Evolutionary conservation across 176 grass and related monocot genomes (phyloP), one percentile per base, ranked within the genome.

Genomic region (Tuctoria greenei): DNA sequence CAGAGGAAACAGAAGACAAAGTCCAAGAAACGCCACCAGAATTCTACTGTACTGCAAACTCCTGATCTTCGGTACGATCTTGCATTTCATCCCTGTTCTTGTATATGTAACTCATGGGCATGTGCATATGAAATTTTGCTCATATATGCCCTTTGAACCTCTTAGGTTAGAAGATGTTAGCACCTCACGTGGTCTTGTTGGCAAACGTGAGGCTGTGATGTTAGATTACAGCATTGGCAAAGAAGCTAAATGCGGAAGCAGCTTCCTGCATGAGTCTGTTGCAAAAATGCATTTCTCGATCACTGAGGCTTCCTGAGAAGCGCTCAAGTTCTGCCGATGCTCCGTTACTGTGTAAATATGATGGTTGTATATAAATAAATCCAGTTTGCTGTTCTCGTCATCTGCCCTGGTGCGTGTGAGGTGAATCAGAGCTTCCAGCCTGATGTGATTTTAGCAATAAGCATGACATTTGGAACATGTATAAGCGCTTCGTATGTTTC

Each of bases 241-340:
- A 72, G 91, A 93, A 65, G 43, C 61, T 12, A 90, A 90, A 72
- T 88, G 91, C 12, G 78, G 91, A 85, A 88, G 85, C 82, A 90
- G 71, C 75, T 90, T 93, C 66, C 55, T 93, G 55, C 72, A 67
- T 17, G 79, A 93, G 65, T 69, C 87, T 4, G 64, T 64, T 35
- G 60, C 85, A 9, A 83, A 85, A 56, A 78, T 90, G 81, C 85
- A 90, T 74, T 87, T 93, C 61, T 90, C 87, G 1, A 80, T 59
- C 0, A 82, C 84, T 2, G 85, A 93, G 72, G 91, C 84, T 31
- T 90, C 88, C 25, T 90, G 70, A 90, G 66, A 45, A 20, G 36
- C 23, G 34, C 24, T 18, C 20, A 31, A 23, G 6, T 36, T 45
- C 52, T 67, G 44, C 64, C 7, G 58, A 44, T 36, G 59, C 65